phyloP scores from a whole-genome alignment of 805 yeast genomes.

The Lipomyces lipofer region DNA sequence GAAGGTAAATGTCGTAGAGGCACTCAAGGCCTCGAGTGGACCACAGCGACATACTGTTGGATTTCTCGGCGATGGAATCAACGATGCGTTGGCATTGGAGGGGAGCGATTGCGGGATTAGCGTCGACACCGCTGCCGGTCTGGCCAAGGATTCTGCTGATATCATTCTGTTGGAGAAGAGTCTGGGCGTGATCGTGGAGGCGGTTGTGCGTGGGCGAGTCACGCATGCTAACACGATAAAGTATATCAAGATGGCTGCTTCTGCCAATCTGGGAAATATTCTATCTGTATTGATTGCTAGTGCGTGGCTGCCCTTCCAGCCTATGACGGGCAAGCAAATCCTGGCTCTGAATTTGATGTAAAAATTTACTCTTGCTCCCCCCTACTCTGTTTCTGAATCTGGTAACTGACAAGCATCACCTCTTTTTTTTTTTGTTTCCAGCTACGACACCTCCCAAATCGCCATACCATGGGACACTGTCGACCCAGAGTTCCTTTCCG shows the following conservation, averaged over 20 bases:
- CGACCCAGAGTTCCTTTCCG: slow-evolving; percentile 25
- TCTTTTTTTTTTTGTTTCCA: too few relatives aligned
- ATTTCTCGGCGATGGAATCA: slow-evolving; percentile 58
- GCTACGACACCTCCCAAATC: slow-evolving; percentile 31
- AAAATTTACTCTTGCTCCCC: too few relatives aligned
- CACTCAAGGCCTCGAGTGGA: slow-evolving; percentile 40
- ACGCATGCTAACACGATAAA: slow-evolving; percentile 43
- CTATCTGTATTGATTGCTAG: slow-evolving; percentile 51
- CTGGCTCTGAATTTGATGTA: slow-evolving; percentile 28
- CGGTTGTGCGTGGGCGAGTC: slow-evolving; percentile 53
- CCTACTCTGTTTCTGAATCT: too few relatives aligned
- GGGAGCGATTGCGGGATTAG: slow-evolving; percentile 57
- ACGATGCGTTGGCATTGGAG: slow-evolving; percentile 56
- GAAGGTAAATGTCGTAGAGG: slow-evolving; percentile 52
- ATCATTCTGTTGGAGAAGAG: slow-evolving; percentile 52
- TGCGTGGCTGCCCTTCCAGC: slow-evolving; percentile 33
- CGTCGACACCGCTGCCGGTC: slow-evolving; percentile 58
- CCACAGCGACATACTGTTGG: slow-evolving; percentile 56
- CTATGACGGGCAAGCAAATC: slow-evolving; percentile 32
- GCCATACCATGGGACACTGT: slow-evolving; percentile 32
- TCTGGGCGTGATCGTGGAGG: slow-evolving; percentile 52
- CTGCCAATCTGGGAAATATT: slow-evolving; percentile 53
- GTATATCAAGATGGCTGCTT: slow-evolving; percentile 45
- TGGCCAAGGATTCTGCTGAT: slow-evolving; percentile 56
- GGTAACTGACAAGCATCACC: too few relatives aligned